Percentiles rank a stretch among this genome's conserved stretches.
These are phyloP conservation scores for Entoloma clypeatum DNA, from an alignment of 1,284 basidiomycete genomes.

Conservation along the genomic window DNA sequence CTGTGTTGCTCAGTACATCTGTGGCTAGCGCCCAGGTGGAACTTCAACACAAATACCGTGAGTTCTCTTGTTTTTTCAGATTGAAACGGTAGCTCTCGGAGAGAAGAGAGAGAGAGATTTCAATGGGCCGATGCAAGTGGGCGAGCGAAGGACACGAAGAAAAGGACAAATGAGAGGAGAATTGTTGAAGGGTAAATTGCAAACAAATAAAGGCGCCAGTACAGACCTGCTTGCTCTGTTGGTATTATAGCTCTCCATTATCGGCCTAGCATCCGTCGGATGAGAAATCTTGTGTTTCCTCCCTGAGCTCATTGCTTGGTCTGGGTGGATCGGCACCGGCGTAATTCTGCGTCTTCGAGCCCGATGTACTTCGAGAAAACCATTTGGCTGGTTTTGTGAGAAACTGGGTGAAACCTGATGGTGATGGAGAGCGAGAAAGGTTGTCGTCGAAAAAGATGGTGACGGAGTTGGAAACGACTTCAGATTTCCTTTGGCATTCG, in stretches of 20 bases:
- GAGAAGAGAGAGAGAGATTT: too few relatives aligned
- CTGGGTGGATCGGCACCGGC: constrained; percentile 38
- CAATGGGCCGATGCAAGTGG: too few relatives aligned
- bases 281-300: constrained; percentile 77
- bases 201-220: constrained; percentile 6
- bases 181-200: not conserved
- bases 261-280: constrained; percentile 74
- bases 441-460: constrained; percentile 24
- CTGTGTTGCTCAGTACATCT: too few relatives aligned
- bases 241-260: constrained; percentile 50
- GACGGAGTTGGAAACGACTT: too few relatives aligned
- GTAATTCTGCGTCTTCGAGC: constrained; percentile 30
- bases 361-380: constrained; percentile 41
- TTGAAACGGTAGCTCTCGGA: too few relatives aligned
- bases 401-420: constrained; percentile 39
- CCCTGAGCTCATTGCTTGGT: constrained; percentile 47
- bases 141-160: too few relatives aligned
- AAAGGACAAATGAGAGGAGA: not conserved
- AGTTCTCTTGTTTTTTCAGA: too few relatives aligned
- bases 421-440: constrained; percentile 37
- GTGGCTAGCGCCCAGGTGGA: too few relatives aligned
- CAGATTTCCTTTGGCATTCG: too few relatives aligned
- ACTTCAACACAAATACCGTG: constrained; percentile 19
- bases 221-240: constrained; percentile 49
- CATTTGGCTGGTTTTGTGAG: constrained; percentile 41